Conservation (phyloP, 306 rosid species). For the Pterocarpus santalinus region DNA sequence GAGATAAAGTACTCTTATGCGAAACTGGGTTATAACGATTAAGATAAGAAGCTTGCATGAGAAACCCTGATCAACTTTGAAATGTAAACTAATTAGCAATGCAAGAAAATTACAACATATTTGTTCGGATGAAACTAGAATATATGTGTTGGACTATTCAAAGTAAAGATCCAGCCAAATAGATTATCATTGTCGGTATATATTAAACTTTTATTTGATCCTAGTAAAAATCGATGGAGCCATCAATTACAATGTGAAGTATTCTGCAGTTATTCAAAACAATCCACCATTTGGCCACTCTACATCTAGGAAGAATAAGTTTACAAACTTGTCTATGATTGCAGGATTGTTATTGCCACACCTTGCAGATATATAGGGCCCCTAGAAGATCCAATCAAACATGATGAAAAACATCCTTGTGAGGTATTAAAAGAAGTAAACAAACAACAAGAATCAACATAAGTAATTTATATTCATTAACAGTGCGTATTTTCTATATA, state of each 20-base stretch:
- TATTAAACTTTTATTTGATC: slow-evolving; percentile 13
- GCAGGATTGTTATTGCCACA: slow-evolving; percentile 38
- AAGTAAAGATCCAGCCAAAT: slow-evolving; percentile 18
- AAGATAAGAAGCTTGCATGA: not conserved
- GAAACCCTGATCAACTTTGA: slow-evolving; percentile 38
- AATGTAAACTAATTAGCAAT: not conserved
- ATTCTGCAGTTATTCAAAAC: slow-evolving; percentile 38
- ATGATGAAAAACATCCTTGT: slow-evolving; percentile 48
- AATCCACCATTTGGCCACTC: slow-evolving; percentile 40
- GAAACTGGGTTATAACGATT: not conserved
- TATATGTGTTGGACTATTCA: not conserved
- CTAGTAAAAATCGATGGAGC: slow-evolving; percentile 38
- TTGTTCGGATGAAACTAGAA: slow-evolving; percentile 22
- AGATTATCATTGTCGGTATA: not conserved
- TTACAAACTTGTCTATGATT: slow-evolving; percentile 50
- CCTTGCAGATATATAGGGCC: slow-evolving; percentile 41
- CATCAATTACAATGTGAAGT: slow-evolving; percentile 48
- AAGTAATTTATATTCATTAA: slow-evolving; percentile 39
- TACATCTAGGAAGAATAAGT: slow-evolving; percentile 47
- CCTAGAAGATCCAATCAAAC: slow-evolving; percentile 47
- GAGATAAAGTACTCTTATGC: slow-evolving; percentile 2
- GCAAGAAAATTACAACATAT: slow-evolving; percentile 15
- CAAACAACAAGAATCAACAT: slow-evolving; percentile 45
- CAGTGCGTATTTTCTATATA: slow-evolving; percentile 20
- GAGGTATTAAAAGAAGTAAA: slow-evolving; percentile 41